phyloP scores from a whole-genome alignment of 1,139 yeast genomes.

The Yamadazyma epiphylla region DNA sequence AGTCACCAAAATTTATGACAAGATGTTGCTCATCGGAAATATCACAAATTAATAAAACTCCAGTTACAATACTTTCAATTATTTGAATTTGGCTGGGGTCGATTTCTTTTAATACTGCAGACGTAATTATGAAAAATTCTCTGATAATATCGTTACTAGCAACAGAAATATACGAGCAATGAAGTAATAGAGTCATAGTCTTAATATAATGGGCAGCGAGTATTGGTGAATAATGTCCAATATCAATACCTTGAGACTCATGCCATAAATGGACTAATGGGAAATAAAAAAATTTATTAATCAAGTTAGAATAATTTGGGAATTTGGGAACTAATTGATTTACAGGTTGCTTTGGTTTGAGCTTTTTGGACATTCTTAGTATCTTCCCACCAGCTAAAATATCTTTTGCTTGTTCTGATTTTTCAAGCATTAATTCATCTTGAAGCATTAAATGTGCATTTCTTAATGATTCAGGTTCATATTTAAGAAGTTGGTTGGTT shows the following conservation, averaged over 20 bases:
- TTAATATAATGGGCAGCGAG: constrained; percentile 57
- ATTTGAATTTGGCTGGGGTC: constrained; percentile 27
- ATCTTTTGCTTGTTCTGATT: constrained; percentile 40
- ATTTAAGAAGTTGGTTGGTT: constrained; percentile 3
- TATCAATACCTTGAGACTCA: constrained; percentile 36
- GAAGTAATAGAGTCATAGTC: constrained; percentile 53
- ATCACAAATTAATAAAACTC: constrained; percentile 45
- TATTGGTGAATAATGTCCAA: constrained; percentile 55
- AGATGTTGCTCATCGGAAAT: constrained; percentile 37
- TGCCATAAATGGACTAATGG: constrained; percentile 59
- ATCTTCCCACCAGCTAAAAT: constrained; percentile 45
- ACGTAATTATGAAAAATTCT: constrained; percentile 45
- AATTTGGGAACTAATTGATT: constrained; percentile 12
- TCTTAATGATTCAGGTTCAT: constrained; percentile 4
- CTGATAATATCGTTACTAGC: constrained; percentile 53
- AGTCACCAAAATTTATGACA: constrained; percentile 21
- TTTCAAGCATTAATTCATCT: constrained; percentile 30
- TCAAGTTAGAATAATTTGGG: constrained; percentile 40
- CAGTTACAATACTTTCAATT: constrained; percentile 47
- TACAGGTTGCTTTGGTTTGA: constrained; percentile 6
- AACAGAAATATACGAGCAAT: constrained; percentile 55
- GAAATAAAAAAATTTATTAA: constrained; percentile 47
- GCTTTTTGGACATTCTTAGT: constrained; percentile 40
- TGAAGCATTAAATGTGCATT: constrained; percentile 19
- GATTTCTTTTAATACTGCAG: constrained; percentile 20